These are phyloP conservation scores for Sphaerobolus stellatus DNA, from an alignment of 1,284 basidiomycete genomes.

Conservation along the genomic window DNA sequence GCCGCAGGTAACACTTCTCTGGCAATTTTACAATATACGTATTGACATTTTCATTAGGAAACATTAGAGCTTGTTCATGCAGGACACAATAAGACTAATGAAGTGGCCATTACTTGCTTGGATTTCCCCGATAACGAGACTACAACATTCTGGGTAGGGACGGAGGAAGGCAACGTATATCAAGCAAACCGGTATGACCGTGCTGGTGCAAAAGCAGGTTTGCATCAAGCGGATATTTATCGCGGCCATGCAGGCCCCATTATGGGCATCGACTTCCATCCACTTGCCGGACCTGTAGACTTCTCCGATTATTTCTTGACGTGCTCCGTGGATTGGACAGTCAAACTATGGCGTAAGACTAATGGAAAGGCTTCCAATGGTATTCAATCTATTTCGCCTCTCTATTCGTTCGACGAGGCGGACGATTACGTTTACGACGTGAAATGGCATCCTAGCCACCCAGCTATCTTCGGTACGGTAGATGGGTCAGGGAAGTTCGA, in stretches of 20 bases:
- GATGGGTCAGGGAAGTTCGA: conserved; percentile 96
- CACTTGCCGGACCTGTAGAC: conserved; percentile 85
- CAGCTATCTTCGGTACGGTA: conserved; percentile 89
- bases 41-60: conserved; percentile 58
- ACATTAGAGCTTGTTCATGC: conserved; percentile 83
- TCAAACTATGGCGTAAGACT: conserved; percentile 88
- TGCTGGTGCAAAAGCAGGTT: conserved; percentile 92
- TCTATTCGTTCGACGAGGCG: conserved; percentile 93
- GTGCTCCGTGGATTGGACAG: conserved; percentile 92
- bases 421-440: conserved; percentile 99
- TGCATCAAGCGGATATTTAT: conserved; percentile 90
- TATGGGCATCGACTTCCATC: conserved; percentile 94
- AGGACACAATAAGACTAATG: conserved; percentile 91
- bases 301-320: conserved; percentile 95
- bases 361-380: conserved; percentile 60
- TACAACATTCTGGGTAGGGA: conserved; percentile 94
- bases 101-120: conserved; percentile 90
- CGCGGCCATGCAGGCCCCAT: conserved; percentile 91
- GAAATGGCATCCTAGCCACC: conserved; percentile 95
- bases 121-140: conserved; percentile 96
- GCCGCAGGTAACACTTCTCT: conserved; percentile 66
- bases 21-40: conserved; percentile 13
- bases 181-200: conserved; percentile 95
- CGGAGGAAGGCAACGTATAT: conserved; percentile 96
- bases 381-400: conserved; percentile 59